Conservation (phyloP, 75 land plant species). For the Isoetes taiwanensis region DNA sequence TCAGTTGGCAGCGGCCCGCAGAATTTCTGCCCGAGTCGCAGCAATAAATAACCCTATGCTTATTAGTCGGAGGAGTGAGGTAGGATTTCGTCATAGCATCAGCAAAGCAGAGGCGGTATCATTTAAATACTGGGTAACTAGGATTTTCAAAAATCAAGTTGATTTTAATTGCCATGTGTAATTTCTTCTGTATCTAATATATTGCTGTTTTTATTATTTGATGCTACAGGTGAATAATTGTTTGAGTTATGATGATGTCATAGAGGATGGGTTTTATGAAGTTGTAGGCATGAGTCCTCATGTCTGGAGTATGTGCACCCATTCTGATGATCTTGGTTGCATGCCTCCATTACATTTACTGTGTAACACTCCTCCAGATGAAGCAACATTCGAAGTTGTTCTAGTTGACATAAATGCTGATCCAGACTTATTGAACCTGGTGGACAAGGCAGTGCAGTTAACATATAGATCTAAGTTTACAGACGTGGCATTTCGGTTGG, state of each 20-base stretch:
- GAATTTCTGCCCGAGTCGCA: slow-evolving; percentile 74
- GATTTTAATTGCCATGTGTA: not conserved
- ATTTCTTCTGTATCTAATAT: not conserved
- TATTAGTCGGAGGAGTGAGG: too few relatives aligned
- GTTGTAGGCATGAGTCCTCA: slow-evolving; percentile 56
- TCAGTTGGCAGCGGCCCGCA: slow-evolving; percentile 68
- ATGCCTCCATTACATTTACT: slow-evolving; percentile 87
- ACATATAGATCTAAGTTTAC: slow-evolving; percentile 34
- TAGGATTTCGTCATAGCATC: slow-evolving; percentile 40
- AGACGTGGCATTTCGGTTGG: slow-evolving; percentile 20
- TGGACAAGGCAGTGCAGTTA: slow-evolving; percentile 45
- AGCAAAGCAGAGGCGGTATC: slow-evolving; percentile 59
- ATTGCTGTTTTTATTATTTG: not conserved
- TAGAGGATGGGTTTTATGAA: slow-evolving; percentile 92
- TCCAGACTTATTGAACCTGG: slow-evolving; percentile 48
- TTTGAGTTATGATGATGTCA: slow-evolving; percentile 79
- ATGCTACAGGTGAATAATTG: slow-evolving; percentile 35
- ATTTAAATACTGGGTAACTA: slow-evolving; percentile 70
- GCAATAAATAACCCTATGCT: slow-evolving; percentile 70
- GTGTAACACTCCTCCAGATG: slow-evolving; percentile 42
- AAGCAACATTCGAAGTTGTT: slow-evolving; percentile 78
- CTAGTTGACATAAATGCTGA: slow-evolving; percentile 64
- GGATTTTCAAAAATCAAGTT: not conserved
- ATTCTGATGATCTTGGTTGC: slow-evolving; percentile 25
- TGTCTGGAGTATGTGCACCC: slow-evolving; percentile 39